These are phyloP conservation scores for Hyaloscypha hepaticicola DNA, from an alignment of 495 filamentous ascomycete genomes.

Conservation along the genomic window DNA sequence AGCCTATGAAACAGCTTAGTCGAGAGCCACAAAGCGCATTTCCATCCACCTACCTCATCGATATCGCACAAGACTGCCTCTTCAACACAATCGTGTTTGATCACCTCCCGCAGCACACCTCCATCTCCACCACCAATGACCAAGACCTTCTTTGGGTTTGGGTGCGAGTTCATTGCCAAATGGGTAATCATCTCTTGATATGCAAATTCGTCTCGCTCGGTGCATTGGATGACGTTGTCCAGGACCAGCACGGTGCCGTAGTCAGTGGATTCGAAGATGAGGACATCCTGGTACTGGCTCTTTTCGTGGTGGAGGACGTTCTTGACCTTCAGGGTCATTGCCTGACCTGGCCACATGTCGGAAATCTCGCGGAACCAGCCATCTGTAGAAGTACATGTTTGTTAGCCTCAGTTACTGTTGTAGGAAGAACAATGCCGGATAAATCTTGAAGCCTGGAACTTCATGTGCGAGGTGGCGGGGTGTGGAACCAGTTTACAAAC, in stretches of 20 bases:
- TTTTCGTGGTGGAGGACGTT: constrained; percentile 98
- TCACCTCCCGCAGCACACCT: constrained; percentile 93
- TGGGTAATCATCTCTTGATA: constrained; percentile 99
- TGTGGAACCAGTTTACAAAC: neutral
- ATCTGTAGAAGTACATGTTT: constrained; percentile 54
- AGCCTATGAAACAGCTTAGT: constrained; percentile 52
- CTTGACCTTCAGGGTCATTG: constrained; percentile 98
- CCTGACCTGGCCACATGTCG: constrained; percentile 98
- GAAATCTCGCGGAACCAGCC: constrained; percentile 99
- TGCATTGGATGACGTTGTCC: constrained; percentile 98
- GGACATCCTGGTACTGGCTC: constrained; percentile 96
- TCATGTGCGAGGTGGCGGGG: neutral
- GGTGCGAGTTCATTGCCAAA: constrained; percentile 97
- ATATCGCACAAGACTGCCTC: constrained; percentile 97
- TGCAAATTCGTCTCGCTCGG: constrained; percentile 97
- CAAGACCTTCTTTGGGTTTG: constrained; percentile 94
- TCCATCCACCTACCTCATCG: constrained; percentile 68
- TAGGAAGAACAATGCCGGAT: constrained; percentile 13
- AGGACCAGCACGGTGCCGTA: constrained; percentile 96
- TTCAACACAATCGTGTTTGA: constrained; percentile 94
- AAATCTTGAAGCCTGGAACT: neutral
- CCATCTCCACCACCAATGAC: constrained; percentile 98
- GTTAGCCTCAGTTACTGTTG: constrained; percentile 7
- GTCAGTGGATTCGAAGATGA: constrained; percentile 96
- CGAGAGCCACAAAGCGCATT: neutral